Percentiles rank a stretch among this genome's conserved stretches.
Evolutionary conservation across 1,284 basidiomycete genomes (phyloP).

Genomic region (Naganishia liquefaciens): DNA sequence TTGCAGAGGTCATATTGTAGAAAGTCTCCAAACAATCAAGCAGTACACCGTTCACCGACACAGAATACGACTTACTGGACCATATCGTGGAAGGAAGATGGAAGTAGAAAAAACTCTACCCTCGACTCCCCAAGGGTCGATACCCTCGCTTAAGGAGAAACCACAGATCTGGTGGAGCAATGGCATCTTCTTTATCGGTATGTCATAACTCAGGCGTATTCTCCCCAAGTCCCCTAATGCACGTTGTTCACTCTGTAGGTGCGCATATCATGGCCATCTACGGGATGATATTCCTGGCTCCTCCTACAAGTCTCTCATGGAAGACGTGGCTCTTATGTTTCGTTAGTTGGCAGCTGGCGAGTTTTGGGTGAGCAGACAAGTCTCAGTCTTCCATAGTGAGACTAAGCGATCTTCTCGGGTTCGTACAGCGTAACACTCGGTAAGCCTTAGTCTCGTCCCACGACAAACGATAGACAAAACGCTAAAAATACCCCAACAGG

Average conservation of each 20-base stretch:
- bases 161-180: constrained; percentile 52
- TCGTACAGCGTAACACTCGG: constrained; percentile 16
- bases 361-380: constrained; percentile 62
- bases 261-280: constrained; percentile 64
- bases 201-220: constrained; percentile 1
- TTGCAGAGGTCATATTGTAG: too few species aligned
- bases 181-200: constrained; percentile 64
- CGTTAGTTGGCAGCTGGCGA: constrained; percentile 67
- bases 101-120: neutral
- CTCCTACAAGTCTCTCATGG: constrained; percentile 54
- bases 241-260: constrained; percentile 30
- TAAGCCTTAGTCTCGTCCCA: neutral
- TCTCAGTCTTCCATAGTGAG: neutral
- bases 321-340: constrained; percentile 62
- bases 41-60: too few species aligned
- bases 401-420: neutral
- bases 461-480: neutral
- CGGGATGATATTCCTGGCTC: constrained; percentile 61
- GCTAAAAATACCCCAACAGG: constrained; percentile 60
- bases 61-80: too few species aligned
- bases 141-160: neutral
- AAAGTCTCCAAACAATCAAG: too few species aligned
- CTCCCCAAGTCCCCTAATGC: neutral
- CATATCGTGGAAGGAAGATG: neutral
- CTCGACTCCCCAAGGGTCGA: neutral